Conservation (phyloP, 2,329 filamentous ascomycete species). For the Ceratocystis ficicola region DNA sequence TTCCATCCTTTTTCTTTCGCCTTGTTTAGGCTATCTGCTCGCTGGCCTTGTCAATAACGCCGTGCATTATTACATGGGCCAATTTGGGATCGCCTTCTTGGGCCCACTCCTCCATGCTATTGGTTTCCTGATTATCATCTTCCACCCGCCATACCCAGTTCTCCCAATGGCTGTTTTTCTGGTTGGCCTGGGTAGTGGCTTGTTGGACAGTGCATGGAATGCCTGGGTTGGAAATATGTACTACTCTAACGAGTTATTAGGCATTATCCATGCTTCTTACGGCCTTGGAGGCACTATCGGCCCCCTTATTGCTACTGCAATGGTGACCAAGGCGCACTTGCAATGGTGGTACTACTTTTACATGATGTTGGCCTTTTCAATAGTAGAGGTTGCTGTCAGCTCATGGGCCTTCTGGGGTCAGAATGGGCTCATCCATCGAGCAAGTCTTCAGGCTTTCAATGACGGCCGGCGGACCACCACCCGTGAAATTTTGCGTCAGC, state of each 20-base stretch:
- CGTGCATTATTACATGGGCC: slow-evolving; percentile 53
- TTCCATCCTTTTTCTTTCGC: slow-evolving; percentile 54
- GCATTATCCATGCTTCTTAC: slow-evolving; percentile 60
- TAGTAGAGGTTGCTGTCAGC: slow-evolving; percentile 43
- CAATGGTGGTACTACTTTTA: slow-evolving; percentile 68
- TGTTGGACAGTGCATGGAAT: slow-evolving; percentile 50
- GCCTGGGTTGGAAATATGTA: slow-evolving; percentile 58
- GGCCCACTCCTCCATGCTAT: slow-evolving; percentile 50
- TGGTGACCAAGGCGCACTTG: slow-evolving; percentile 51
- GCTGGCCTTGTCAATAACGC: slow-evolving; percentile 53
- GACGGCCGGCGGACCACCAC: slow-evolving; percentile 36
- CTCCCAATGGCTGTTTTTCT: slow-evolving; percentile 53
- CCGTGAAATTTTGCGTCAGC: slow-evolving; percentile 34
- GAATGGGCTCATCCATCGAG: slow-evolving; percentile 46
- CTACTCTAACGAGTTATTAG: slow-evolving; percentile 59
- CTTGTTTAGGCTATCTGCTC: slow-evolving; percentile 51
- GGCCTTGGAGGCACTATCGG: slow-evolving; percentile 57
- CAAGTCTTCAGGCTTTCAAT: slow-evolving; percentile 26
- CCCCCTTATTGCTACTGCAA: slow-evolving; percentile 58
- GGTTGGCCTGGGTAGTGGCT: slow-evolving; percentile 58
- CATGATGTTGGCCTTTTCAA: slow-evolving; percentile 51
- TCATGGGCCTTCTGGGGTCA: slow-evolving; percentile 50
- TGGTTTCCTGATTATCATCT: slow-evolving; percentile 51
- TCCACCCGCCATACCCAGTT: slow-evolving; percentile 58
- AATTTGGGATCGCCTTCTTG: slow-evolving; percentile 57